phyloP scores from a whole-genome alignment of 495 filamentous ascomycete genomes.

The Neurospora sp. region DNA sequence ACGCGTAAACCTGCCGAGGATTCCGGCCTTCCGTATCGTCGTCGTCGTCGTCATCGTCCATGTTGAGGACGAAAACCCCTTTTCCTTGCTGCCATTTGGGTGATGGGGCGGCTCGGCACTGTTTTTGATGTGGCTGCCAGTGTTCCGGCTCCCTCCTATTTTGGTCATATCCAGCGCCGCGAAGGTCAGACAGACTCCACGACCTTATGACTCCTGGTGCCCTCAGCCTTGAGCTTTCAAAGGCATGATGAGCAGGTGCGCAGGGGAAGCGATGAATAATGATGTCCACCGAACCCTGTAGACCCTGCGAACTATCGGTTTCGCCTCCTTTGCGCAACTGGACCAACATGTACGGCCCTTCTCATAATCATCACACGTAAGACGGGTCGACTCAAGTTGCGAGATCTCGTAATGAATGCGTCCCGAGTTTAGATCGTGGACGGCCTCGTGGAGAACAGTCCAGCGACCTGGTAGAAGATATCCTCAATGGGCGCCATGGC shows the following conservation, averaged over 20 bases:
- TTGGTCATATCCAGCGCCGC: not conserved
- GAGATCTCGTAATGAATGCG: not conserved
- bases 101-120: not conserved
- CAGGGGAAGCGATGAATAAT: not conserved
- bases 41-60: not conserved
- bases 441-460: conserved; percentile 44
- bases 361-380: not conserved
- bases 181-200: conserved; percentile 8
- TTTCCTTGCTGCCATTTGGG: not conserved
- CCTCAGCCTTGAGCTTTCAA: not conserved
- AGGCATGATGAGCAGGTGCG: not conserved
- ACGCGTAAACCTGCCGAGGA: not conserved
- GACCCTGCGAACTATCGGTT: not conserved
- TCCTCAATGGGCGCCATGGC: conserved; percentile 68
- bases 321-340: not conserved
- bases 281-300: not conserved
- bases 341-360: not conserved
- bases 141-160: not conserved
- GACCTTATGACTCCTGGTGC: not conserved
- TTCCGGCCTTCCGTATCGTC: not conserved
- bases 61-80: not conserved
- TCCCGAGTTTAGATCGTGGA: not conserved
- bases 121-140: not conserved
- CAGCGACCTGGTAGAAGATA: conserved; percentile 66
- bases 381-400: not conserved